A percentile compares a stretch with the other conserved stretches of the same genome.
phyloP scores from a whole-genome alignment of 1,284 basidiomycete species.

The Leccinum solheimii region DNA sequence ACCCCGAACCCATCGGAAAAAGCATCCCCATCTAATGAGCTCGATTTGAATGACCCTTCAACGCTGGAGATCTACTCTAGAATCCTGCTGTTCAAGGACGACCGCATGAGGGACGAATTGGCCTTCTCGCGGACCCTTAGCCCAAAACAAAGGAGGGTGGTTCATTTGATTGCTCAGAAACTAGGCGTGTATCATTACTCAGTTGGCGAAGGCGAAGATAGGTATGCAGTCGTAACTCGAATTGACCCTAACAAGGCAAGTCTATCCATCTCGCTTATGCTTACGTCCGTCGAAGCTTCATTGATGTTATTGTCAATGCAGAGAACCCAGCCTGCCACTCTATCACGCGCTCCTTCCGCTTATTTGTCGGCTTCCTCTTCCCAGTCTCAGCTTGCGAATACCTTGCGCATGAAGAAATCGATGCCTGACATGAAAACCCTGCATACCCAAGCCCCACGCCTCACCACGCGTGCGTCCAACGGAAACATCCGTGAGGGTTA shows the following conservation, averaged over 20 bases:
- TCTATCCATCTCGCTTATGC: slow-evolving; percentile 21
- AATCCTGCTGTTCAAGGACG: slow-evolving; percentile 96
- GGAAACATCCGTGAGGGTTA: slow-evolving; percentile 91
- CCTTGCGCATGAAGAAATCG: slow-evolving; percentile 88
- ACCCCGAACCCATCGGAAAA: slow-evolving; percentile 64
- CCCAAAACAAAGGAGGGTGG: slow-evolving; percentile 86
- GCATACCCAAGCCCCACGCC: slow-evolving; percentile 77
- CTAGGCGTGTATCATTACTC: slow-evolving; percentile 94
- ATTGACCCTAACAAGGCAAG: slow-evolving; percentile 76
- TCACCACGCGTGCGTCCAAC: slow-evolving; percentile 82
- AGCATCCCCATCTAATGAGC: slow-evolving; percentile 57
- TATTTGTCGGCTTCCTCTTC: slow-evolving; percentile 60
- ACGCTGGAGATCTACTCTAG: slow-evolving; percentile 97
- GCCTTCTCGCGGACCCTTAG: slow-evolving; percentile 88
- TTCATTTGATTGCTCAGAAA: slow-evolving; percentile 96
- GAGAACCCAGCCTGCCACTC: slow-evolving; percentile 52
- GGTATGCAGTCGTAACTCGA: slow-evolving; percentile 91
- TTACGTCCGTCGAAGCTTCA: slow-evolving; percentile 18
- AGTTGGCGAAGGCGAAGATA: slow-evolving; percentile 88
- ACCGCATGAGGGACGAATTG: slow-evolving; percentile 96
- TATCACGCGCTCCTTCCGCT: slow-evolving; percentile 73
- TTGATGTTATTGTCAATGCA: slow-evolving; percentile 29
- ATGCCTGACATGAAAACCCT: slow-evolving; percentile 92
- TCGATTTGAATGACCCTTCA: slow-evolving; percentile 95
- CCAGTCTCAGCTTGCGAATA: slow-evolving; percentile 47